Base-by-base conservation (phyloP, 345 rosid genomes). In the Turnera subulata region DNA sequence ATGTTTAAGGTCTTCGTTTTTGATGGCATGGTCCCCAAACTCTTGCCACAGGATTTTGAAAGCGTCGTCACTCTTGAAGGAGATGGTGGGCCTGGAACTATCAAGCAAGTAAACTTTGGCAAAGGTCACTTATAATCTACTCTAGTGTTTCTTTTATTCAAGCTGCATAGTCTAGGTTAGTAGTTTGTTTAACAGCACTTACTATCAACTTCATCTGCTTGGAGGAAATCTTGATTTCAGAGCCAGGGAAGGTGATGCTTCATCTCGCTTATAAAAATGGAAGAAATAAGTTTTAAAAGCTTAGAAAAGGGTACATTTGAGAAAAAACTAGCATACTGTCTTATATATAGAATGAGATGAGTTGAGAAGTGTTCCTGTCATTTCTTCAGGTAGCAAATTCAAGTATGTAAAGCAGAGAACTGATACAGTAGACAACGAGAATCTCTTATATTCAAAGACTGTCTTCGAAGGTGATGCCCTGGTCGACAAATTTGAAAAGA, bases 391-490 rank as follows among this genome's bases (percentile, higher is more conserved):
- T 2, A 63, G 52, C 35, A 51, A 64, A 11, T 5, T 67, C 29
- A 68, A 55, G 46, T 48, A 53, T 16, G 42, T 72, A 56, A 80
- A 59, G 73, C 67, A 73, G 26, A 58, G 68, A 59, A 56, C 71
- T 33, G 84, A 80, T 18, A 67, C 50, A 20, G 18, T 76, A 18
- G 84, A 76, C 46, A 62, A 68, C 67, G 81, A 70, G 35, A 73
- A 59, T 5, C 60, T 50, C 45, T 52, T 29, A 11, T 70, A 64
- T 47, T 55, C 58, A 46, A 53, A 70, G 16, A 65, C 71, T 9
- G 29, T 68, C 26, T 56, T 80, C 7, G 80, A 77, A 45, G 78
- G 77, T 0, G 78, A 72, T 4, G 45, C 55, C 6, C 14, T 62
- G 21, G 56, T 16, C 11, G 61, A 70, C 52, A 50, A 14, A 11